Base-by-base conservation (phyloP, 805 yeast species). In the Lachancea meyersii region DNA sequence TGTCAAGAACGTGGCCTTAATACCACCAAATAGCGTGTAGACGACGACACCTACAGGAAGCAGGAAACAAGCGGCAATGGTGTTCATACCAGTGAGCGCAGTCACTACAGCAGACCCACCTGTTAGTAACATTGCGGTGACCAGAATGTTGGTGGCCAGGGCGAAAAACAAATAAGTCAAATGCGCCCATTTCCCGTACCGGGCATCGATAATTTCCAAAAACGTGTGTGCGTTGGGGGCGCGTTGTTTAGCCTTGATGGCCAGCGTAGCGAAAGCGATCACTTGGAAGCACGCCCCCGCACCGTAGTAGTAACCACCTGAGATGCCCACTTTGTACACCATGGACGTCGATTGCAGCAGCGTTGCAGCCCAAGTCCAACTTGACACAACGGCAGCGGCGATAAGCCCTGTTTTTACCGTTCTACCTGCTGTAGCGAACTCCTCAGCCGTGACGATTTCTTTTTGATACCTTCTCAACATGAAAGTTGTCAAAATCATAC, bases 361-460 rank as follows among this genome's bases (percentile, higher is more conserved):
- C 1, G 94, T 85, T 3, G 87, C 86, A n/a, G 85, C 85, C 88
- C 88, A 82, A 8, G 96, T 87, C 97, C 97, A 89, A 7, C 91
- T 80, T 10, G 91, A 80, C 7, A 88, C 96, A 23, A 89, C 96
- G 6, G 96, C 95, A 6, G 95, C 80, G 4, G 91, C 80, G 48
- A 87, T 82, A 51, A 89, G 70, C 38, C 93, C 93, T 0, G 91
- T 80, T 53, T 82, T 84, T 32, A 89, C 94, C 3, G 86, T 72
- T 59, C 96, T 76, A 50, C 96, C 96, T 27, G 96, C 96, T 4
- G 96, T 88, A 2, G 94, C 78, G 53, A 89, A 89, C 59, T 88
- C 96, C 66, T 89, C 97, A 3, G 96, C 88, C 5, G 95, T 86
- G 64, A 87, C 82, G 43, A 84, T 74, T 63, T 89, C 96, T 53